phyloP scores from a whole-genome alignment of 768 basidiomycete genomes.

The Termitomyces sp. region DNA sequence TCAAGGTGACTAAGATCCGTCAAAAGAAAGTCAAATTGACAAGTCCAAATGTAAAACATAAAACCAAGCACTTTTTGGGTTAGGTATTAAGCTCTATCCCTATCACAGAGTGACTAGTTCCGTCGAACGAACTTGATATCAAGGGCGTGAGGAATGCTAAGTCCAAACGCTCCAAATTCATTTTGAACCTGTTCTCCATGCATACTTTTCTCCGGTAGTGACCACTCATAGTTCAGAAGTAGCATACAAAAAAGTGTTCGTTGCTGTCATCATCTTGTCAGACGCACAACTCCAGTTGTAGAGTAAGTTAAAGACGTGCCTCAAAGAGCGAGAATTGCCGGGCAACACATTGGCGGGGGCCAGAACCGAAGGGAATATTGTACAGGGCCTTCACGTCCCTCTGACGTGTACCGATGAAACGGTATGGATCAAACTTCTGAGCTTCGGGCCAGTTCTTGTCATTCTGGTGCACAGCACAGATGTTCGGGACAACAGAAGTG shows the following conservation, averaged over 20 bases:
- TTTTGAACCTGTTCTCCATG: constrained; percentile 24
- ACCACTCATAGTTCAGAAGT: constrained; percentile 27
- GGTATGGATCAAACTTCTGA: constrained; percentile 24
- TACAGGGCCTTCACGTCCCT: constrained; percentile 9
- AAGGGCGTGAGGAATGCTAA: constrained; percentile 27
- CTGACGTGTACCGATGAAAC: constrained; percentile 17
- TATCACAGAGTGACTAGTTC: background rate
- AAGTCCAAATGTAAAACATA: background rate
- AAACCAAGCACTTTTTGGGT: background rate
- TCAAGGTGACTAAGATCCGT: background rate
- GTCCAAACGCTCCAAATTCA: constrained; percentile 28
- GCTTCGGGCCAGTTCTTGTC: constrained; percentile 23
- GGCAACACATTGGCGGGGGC: constrained; percentile 29
- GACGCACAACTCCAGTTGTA: background rate
- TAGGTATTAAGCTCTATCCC: background rate
- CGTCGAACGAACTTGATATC: constrained; percentile 22
- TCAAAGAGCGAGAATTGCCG: constrained; percentile 23
- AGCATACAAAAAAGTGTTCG: constrained; percentile 29
- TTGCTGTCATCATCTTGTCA: constrained; percentile 17
- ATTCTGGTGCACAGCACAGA: constrained; percentile 26
- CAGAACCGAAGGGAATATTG: constrained; percentile 26
- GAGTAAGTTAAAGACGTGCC: constrained; percentile 1
- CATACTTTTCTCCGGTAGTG: constrained; percentile 20
- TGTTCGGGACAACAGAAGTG: constrained; percentile 25
- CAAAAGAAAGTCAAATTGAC: background rate